Evolutionary conservation across 139 green algal genomes (phyloP).

Genomic region (Zygnema cylindricum): DNA sequence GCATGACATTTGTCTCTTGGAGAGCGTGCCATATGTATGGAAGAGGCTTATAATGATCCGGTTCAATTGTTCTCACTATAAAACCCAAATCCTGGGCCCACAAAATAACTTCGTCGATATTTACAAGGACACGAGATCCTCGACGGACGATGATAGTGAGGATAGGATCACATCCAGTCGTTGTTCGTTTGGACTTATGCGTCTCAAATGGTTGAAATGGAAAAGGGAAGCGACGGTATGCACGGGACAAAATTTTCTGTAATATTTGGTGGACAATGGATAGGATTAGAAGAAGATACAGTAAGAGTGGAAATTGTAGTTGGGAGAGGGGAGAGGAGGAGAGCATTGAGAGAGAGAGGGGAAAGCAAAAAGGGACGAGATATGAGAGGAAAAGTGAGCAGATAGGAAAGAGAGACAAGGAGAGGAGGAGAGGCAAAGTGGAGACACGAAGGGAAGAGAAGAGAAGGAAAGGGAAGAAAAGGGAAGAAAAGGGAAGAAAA

Average conservation of each 20-base stretch:
- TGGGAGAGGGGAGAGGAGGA: too few species aligned
- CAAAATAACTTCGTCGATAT: background rate
- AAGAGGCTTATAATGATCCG: background rate
- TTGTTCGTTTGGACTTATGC: background rate
- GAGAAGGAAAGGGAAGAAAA: constrained; percentile 17
- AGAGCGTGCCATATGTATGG: background rate
- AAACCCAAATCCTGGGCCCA: background rate
- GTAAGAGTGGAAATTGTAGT: too few species aligned
- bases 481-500: constrained; percentile 5
- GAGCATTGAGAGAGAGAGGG: constrained; percentile 16
- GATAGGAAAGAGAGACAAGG: too few species aligned
- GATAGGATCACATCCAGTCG: background rate
- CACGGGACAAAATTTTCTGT: background rate
- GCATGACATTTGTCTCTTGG: constrained; percentile 2
- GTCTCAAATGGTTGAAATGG: background rate
- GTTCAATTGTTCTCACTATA: background rate
- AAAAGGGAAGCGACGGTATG: background rate
- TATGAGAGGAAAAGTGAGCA: constrained; percentile 22
- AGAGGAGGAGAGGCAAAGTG: too few species aligned
- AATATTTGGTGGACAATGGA: too few species aligned
- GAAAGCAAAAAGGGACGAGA: constrained; percentile 2
- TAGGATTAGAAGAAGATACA: too few species aligned
- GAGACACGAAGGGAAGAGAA: constrained; percentile 16
- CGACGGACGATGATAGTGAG: background rate
- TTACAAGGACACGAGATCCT: background rate